Conservation (phyloP, 345 rosid genomes). For the Populus euphratica region DNA sequence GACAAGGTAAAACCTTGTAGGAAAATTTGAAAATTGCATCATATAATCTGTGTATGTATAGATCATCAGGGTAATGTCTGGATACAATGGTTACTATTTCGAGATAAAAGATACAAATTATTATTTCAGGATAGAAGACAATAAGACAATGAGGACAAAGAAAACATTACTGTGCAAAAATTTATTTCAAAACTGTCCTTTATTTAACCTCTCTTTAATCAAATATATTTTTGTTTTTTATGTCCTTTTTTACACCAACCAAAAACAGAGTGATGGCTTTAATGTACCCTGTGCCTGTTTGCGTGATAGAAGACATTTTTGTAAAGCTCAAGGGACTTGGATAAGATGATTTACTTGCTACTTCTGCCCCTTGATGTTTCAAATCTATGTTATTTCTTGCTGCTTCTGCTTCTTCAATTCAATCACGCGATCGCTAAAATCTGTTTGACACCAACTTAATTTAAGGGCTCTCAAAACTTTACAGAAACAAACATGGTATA, state of each 20-base stretch:
- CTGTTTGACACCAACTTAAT: background rate
- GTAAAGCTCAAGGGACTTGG: background rate
- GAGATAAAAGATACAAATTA: no score
- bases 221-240: no score
- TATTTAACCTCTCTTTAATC: no score
- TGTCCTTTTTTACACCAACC: no score
- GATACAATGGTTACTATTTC: no score
- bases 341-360: background rate
- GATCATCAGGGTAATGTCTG: background rate
- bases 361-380: background rate
- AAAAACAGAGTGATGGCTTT: background rate
- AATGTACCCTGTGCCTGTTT: background rate
- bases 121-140: no score
- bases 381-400: background rate
- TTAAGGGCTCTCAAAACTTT: background rate
- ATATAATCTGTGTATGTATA: conserved; percentile 8
- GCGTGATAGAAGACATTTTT: background rate
- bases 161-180: no score
- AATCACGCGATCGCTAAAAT: background rate
- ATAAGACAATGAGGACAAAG: no score
- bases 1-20: background rate
- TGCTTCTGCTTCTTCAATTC: background rate
- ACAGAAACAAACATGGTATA: background rate
- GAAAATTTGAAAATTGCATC: background rate
- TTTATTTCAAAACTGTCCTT: no score